These are phyloP conservation scores for Clitoria ternatea DNA, from an alignment of 306 rosid genomes.

Conservation along the genomic window DNA sequence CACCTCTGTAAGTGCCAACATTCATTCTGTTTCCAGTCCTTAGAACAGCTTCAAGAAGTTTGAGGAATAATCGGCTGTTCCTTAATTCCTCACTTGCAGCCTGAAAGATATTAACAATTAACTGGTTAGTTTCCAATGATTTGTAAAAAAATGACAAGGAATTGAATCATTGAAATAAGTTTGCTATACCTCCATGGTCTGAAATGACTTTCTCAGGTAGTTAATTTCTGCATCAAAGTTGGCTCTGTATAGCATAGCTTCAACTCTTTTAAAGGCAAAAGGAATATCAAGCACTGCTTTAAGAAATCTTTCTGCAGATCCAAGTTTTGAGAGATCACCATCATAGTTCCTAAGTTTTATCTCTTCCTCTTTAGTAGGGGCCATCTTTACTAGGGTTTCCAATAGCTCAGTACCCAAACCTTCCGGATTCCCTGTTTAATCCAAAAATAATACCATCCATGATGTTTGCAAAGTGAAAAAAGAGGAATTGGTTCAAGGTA, in stretches of 20 bases:
- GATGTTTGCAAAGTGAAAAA: constrained; percentile 11
- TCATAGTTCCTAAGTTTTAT: constrained; percentile 69
- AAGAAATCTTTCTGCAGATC: constrained; percentile 94
- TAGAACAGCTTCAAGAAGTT: constrained; percentile 98
- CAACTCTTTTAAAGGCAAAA: constrained; percentile 88
- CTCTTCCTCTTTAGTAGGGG: constrained; percentile 99
- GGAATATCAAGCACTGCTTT: constrained; percentile 89
- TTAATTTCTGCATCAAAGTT: constrained; percentile 89
- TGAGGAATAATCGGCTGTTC: constrained; percentile 86
- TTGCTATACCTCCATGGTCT: constrained; percentile 72
- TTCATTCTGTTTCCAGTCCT: constrained; percentile 99
- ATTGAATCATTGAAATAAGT: background rate
- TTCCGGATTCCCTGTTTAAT: constrained; percentile 78
- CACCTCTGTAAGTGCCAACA: constrained; percentile 95
- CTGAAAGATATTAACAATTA: constrained; percentile 41
- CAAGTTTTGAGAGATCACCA: constrained; percentile 80
- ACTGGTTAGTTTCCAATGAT: constrained; percentile 15
- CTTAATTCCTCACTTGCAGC: constrained; percentile 84
- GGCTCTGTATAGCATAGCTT: constrained; percentile 97
- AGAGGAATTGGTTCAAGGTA: background rate
- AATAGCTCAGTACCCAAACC: constrained; percentile 88
- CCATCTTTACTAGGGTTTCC: constrained; percentile 98
- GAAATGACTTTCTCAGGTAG: constrained; percentile 83
- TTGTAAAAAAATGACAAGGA: constrained; percentile 9
- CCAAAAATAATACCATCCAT: constrained; percentile 8